These are phyloP conservation scores for Prunus persica DNA, from an alignment of 306 rosid genomes.

Conservation along the genomic window DNA sequence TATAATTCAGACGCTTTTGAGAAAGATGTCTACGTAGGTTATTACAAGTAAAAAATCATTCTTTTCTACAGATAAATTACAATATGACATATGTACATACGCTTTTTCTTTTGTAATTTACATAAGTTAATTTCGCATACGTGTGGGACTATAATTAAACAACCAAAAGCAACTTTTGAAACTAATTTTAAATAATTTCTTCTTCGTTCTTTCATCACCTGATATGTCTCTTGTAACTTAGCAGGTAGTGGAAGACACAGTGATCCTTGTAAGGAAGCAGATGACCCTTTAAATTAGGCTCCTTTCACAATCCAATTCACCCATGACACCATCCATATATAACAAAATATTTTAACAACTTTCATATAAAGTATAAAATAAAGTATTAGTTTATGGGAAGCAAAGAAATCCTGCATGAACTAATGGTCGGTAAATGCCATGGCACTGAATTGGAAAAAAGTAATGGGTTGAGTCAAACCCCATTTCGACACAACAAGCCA, in stretches of 20 bases:
- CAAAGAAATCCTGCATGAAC: neutral
- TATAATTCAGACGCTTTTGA: no score
- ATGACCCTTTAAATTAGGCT: neutral
- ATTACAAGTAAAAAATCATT: no score
- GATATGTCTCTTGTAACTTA: neutral
- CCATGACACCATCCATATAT: slow-evolving; percentile 4
- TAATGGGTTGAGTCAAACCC: neutral
- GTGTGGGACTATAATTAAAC: no score
- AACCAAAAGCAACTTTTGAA: no score
- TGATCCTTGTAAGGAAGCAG: neutral
- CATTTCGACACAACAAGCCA: neutral
- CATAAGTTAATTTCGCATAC: no score
- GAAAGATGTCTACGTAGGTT: no score
- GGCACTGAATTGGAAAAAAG: slow-evolving; percentile 9
- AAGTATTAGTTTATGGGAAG: neutral
- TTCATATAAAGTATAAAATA: neutral
- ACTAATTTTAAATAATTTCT: neutral
- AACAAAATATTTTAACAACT: neutral
- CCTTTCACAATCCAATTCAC: slow-evolving; percentile 11
- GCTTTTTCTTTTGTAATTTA: no score
- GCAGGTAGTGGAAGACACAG: slow-evolving; percentile 3
- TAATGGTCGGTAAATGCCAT: neutral
- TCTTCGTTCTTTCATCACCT: neutral
- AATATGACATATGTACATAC: no score
- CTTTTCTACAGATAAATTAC: no score